These are phyloP conservation scores for Metschnikowia aberdeeniae DNA, from an alignment of 805 yeast genomes.

Conservation along the genomic window DNA sequence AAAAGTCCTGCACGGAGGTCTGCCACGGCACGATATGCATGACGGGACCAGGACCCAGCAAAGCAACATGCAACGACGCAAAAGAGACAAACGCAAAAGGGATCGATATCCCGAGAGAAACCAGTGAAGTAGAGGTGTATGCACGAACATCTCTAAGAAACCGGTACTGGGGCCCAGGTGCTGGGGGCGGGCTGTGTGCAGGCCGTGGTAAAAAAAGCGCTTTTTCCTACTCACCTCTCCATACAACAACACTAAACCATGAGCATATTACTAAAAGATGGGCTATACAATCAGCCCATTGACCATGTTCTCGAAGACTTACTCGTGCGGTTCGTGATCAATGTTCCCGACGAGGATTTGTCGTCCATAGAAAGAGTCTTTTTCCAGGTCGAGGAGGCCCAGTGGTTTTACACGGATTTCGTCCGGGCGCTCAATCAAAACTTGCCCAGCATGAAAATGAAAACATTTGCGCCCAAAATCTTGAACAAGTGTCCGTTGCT, in stretches of 20 bases:
- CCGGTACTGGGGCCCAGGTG: neutral
- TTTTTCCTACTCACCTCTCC: neutral
- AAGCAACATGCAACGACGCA: too few species aligned
- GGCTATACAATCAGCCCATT: constrained; percentile 59
- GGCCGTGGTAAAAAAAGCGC: constrained; percentile 1
- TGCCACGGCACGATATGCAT: too few species aligned
- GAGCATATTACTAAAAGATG: constrained; percentile 57
- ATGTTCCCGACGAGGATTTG: constrained; percentile 88
- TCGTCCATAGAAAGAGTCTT: constrained; percentile 75
- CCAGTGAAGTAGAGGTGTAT: neutral
- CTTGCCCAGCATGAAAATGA: constrained; percentile 75
- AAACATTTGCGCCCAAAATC: constrained; percentile 64
- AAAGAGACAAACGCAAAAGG: too few species aligned
- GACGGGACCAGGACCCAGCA: too few species aligned
- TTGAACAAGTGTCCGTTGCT: constrained; percentile 67
- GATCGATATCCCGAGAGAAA: neutral
- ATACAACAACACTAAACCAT: constrained; percentile 24
- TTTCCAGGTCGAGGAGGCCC: constrained; percentile 96
- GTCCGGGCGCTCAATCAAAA: constrained; percentile 66
- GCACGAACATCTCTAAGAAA: neutral
- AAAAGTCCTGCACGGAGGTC: too few species aligned
- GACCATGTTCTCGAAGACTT: constrained; percentile 81
- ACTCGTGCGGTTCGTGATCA: constrained; percentile 82
- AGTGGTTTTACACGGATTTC: constrained; percentile 93
- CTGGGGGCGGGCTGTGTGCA: neutral